Conservation (phyloP, 2,329 filamentous ascomycete genomes). For the Botrytis fragariae region DNA sequence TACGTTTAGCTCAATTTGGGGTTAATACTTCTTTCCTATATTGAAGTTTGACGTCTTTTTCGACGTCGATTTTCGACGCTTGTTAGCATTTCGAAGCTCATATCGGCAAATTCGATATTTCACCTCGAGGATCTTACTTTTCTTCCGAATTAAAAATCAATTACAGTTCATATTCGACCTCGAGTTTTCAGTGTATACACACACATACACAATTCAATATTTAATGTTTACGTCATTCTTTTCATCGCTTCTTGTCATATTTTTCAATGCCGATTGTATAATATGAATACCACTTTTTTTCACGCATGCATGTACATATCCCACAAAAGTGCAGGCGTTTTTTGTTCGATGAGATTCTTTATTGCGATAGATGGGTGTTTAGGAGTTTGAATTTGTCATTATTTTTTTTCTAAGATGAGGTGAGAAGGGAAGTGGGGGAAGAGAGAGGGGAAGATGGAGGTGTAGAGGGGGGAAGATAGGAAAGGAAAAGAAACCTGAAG, state of each 20-base stretch:
- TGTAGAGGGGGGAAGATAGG: not conserved
- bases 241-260: not conserved
- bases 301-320: slow-evolving; percentile 11
- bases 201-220: not conserved
- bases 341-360: not conserved
- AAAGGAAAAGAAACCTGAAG: not conserved
- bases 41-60: not conserved
- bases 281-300: slow-evolving; percentile 1
- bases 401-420: not conserved
- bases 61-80: not conserved
- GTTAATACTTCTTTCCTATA: not conserved
- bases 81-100: not conserved
- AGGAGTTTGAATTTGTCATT: not conserved
- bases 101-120: not conserved
- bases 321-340: not conserved
- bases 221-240: slow-evolving; percentile 6
- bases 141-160: not conserved
- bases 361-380: not conserved
- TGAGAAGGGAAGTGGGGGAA: not conserved
- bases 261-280: not conserved
- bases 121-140: not conserved
- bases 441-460: not conserved
- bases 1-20: not conserved
- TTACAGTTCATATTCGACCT: not conserved
- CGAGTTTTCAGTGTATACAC: not conserved